phyloP scores from a whole-genome alignment of 768 basidiomycete genomes.

The Pulveroboletus sp. region DNA sequence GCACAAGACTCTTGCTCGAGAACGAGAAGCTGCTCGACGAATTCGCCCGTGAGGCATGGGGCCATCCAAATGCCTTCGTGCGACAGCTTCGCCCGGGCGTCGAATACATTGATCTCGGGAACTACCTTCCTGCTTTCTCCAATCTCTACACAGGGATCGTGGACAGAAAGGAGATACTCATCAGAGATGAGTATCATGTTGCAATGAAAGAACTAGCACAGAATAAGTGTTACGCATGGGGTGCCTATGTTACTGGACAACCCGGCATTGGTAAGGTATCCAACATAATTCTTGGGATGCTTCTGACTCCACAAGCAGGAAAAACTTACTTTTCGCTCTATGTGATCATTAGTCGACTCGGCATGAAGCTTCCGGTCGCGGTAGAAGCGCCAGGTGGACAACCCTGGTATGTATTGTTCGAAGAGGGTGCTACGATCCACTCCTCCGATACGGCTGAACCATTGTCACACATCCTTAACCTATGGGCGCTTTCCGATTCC shows the following conservation, averaged over 20 bases:
- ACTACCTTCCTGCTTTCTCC: neutral
- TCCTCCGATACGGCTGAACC: too few species aligned
- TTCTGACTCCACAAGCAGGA: neutral
- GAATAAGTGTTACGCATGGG: neutral
- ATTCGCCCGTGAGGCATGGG: too few species aligned
- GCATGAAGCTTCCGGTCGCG: neutral
- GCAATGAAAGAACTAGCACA: neutral
- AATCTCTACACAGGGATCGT: too few species aligned
- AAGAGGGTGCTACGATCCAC: too few species aligned
- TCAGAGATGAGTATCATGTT: too few species aligned
- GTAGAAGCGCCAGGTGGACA: neutral
- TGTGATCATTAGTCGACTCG: neutral
- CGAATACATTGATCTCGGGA: neutral
- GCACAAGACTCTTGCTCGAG: too few species aligned
- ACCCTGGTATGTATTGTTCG: neutral
- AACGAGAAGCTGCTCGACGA: too few species aligned
- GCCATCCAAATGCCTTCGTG: too few species aligned
- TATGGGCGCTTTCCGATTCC: slow-evolving; percentile 4
- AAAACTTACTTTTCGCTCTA: slow-evolving; percentile 1
- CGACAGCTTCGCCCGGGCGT: too few species aligned
- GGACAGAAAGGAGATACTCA: too few species aligned
- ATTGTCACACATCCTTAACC: too few species aligned
- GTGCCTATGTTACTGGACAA: slow-evolving; percentile 1
- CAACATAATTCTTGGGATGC: too few species aligned
- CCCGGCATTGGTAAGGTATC: slow-evolving; percentile 3